Evolutionary conservation across 768 basidiomycete species (phyloP).

Genomic region (Kondoa subrosea): DNA sequence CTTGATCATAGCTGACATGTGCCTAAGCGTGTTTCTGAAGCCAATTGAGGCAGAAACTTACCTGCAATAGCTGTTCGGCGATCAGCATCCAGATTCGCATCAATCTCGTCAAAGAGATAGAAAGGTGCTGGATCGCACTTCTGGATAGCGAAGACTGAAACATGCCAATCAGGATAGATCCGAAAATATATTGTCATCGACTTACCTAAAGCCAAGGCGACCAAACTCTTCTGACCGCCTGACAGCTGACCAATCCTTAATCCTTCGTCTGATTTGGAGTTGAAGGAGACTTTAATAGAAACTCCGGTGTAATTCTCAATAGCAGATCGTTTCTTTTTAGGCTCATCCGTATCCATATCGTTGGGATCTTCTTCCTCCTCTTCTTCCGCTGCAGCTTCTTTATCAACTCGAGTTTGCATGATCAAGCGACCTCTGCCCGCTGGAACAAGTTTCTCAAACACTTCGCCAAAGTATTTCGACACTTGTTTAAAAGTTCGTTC

Average conservation of each 20-base stretch:
- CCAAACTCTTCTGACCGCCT: conserved; percentile 92
- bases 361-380: conserved; percentile 6
- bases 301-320: conserved; percentile 95
- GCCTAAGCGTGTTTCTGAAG: not conserved
- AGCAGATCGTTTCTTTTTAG: conserved; percentile 20
- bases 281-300: conserved; percentile 96
- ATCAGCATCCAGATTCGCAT: conserved; percentile 93
- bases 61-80: conserved; percentile 92
- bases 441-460: conserved; percentile 89
- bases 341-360: conserved; percentile 46
- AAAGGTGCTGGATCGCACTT: conserved; percentile 99
- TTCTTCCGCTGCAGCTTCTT: conserved; percentile 37
- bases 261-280: conserved; percentile 94
- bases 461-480: conserved; percentile 87
- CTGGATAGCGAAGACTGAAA: conserved; percentile 78
- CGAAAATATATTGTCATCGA: conserved; percentile 47
- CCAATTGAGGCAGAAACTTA: conserved; percentile 34
- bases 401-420: conserved; percentile 79
- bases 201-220: conserved; percentile 60
- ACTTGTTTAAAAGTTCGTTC: conserved; percentile 98
- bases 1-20: conserved; percentile 69
- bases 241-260: conserved; percentile 89
- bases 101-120: conserved; percentile 99
- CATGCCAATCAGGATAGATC: not conserved
- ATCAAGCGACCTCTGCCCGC: conserved; percentile 78